A percentile compares a stretch with the other conserved stretches of the same genome.
Conservation (phyloP, 768 basidiomycete species). For the Grammothele lineata region DNA sequence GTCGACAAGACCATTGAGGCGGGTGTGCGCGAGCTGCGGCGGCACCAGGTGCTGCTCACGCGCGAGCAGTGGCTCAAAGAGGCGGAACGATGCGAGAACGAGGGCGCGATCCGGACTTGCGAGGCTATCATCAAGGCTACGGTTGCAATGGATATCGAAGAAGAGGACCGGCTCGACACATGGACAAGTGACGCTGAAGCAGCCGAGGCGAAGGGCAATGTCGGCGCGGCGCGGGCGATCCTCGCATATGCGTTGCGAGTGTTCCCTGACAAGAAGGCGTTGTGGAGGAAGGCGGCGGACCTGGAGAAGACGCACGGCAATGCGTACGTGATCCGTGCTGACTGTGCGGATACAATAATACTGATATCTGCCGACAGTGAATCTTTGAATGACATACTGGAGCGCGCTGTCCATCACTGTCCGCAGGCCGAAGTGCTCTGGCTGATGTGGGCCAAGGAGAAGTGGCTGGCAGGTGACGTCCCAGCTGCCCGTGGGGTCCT, state of each 20-base stretch:
- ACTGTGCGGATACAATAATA: too few species aligned
- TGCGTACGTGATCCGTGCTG: too few species aligned
- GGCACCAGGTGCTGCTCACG: constrained; percentile 78
- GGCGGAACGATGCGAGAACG: constrained; percentile 85
- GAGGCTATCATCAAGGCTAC: constrained; percentile 96
- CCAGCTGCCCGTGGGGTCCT: constrained; percentile 87
- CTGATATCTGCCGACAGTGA: too few species aligned
- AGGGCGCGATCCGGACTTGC: constrained; percentile 81
- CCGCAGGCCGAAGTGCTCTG: constrained; percentile 95
- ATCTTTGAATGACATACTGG: constrained; percentile 76
- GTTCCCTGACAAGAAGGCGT: constrained; percentile 77
- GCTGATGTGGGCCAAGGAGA: constrained; percentile 98
- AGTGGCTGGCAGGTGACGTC: constrained; percentile 89
- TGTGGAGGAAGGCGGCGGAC: constrained; percentile 92
- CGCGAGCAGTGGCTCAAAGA: constrained; percentile 97
- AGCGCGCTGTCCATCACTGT: constrained; percentile 82
- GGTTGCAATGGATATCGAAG: constrained; percentile 89
- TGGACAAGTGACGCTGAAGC: constrained; percentile 92
- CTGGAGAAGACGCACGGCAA: constrained; percentile 88
- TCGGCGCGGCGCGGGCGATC: constrained; percentile 84
- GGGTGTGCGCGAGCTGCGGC: constrained; percentile 73
- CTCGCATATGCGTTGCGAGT: constrained; percentile 89
- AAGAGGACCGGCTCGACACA: constrained; percentile 85
- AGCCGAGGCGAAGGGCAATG: constrained; percentile 65
- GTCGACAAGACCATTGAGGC: constrained; percentile 90